Conservation (phyloP, 2,329 filamentous ascomycete species). For the Talaromyces sp. region DNA sequence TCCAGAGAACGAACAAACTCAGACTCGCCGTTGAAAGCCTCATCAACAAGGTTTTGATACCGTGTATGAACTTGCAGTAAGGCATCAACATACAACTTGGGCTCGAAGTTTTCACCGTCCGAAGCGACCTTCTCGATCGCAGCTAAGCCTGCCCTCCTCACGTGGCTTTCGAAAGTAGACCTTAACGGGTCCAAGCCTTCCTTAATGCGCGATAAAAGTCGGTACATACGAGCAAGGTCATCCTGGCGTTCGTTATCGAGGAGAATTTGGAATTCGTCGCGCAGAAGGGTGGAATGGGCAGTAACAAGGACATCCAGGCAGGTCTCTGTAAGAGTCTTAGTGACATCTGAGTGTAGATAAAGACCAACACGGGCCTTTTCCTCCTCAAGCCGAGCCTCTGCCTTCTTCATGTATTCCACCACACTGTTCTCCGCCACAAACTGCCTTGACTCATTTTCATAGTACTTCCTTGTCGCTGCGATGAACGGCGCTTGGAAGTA, state of each 20-base stretch:
- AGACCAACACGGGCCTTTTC: slow-evolving; percentile 92
- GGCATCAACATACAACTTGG: slow-evolving; percentile 95
- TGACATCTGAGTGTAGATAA: slow-evolving; percentile 90
- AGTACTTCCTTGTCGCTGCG: slow-evolving; percentile 79
- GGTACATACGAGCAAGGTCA: slow-evolving; percentile 96
- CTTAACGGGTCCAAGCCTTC: slow-evolving; percentile 89
- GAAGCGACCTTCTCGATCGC: slow-evolving; percentile 90
- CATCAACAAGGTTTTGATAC: slow-evolving; percentile 87
- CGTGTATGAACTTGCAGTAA: slow-evolving; percentile 91
- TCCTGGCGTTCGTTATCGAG: slow-evolving; percentile 93
- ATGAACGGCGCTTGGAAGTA: slow-evolving; percentile 95
- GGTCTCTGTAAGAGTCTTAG: slow-evolving; percentile 76
- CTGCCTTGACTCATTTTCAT: slow-evolving; percentile 86
- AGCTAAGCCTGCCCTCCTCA: slow-evolving; percentile 82
- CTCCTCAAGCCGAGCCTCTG: slow-evolving; percentile 82
- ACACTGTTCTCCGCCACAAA: slow-evolving; percentile 97
- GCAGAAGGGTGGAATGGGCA: slow-evolving; percentile 80
- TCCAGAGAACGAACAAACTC: slow-evolving; percentile 96
- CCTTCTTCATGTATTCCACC: slow-evolving; percentile 99
- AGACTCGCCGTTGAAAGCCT: slow-evolving; percentile 90
- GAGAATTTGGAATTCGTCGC: slow-evolving; percentile 93
- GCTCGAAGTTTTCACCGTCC: slow-evolving; percentile 87
- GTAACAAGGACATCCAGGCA: slow-evolving; percentile 90
- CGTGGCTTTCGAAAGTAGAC: slow-evolving; percentile 85
- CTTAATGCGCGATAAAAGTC: slow-evolving; percentile 81